Evolutionary conservation across 257 asterid genomes (phyloP), one percentile per base, ranked within the genome.

Genomic region (Nicotiana sylvestris): DNA sequence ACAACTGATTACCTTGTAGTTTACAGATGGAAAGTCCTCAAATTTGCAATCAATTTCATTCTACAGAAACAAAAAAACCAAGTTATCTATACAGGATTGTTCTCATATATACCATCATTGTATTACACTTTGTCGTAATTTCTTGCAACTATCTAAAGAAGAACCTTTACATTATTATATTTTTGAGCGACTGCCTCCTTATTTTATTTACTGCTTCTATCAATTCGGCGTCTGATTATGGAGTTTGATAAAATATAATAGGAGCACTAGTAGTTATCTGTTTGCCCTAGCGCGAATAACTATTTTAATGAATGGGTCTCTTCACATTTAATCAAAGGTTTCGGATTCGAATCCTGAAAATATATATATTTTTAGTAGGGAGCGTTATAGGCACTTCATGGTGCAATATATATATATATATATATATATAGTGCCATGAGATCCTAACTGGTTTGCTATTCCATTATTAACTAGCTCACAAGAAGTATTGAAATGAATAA

Each of bases 1-100:
- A 56, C 91, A 95, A 57, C 89, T 93, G 10, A 82, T 93, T 77
- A 82, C 89, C 57, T 9, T 82, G 25, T 87, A 81, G 81, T 58
- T 32, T 72, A 37, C 39, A 37, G 7, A 74, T 46, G 49, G 49
- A 43, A 43, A 43, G 3, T 43, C 49, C 49, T 43, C 9, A 43
- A 43, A 43, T 43, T 43, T 2, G 10, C 49, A 43, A 43, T 43
- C 49, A 7, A 43, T 43, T 43, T 7, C 11, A 43, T 43, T 43
- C 49, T 9, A 27, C 9, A 21, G 12, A 12, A 21, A 3, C 8
- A 9, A 32, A 2, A 21, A 43, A 0, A 46, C 0, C 39, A 49
- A 46, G 15, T 17, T 1, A 80, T 80, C 8, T 25, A 62, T 6
- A 62, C 58, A 77, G 43, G 27, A 43, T 21, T 60, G 5, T 37